Evolutionary conservation across 2,329 filamentous ascomycete genomes (phyloP), one percentile per base, ranked within the genome.

Genomic region (Zymoseptoria tritici): DNA sequence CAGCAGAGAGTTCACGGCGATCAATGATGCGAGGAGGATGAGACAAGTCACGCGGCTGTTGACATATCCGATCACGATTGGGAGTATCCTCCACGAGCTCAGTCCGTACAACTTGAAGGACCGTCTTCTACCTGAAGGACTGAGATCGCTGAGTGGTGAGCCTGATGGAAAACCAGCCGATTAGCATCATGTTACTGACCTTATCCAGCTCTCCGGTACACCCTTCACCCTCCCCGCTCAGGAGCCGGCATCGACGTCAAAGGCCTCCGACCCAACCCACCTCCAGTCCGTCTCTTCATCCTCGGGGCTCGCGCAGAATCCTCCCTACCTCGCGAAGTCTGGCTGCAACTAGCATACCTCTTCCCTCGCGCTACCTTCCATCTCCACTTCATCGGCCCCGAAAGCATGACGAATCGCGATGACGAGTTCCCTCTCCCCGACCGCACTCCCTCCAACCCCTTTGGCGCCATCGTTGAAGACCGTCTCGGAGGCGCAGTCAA

Each of bases 281-380:
- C 94, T 1, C 89, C 94, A 0, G 88, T 97, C 54, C 88, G 94
- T 57, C 80, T 99, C 64, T 99, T 99, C 75, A 86, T 97, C 54
- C 84, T 99, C 3, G 94, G 94, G 57, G 94, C 94, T 26, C 90
- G 94, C 55, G 95, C 94, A n/a, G 94, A 99, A 75, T 97, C 94
- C 3, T 97, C 92, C 20, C 84, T 99, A 2, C 94, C 94, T 4
- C 87, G 95, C 64, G 87, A 96, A 70, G 89, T 92, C 56, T 99
- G 95, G 94, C 82, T 93, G 26, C 94, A 99, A 74, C 81, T 99
- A 57, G 85, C 90, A n/a, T 88, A 96, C 75, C 84, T 99, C 64
- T 99, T 99, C 79, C 93, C 92, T n/a, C 85, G 88, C 60, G 85
- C 90, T n/a, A 84, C 88, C 62, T 87, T 99, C 68, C 93, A 97